Percentiles rank a stretch among this genome's conserved stretches.
Conservation (phyloP, 345 rosid genomes). For the Eucalyptus paniculata region DNA sequence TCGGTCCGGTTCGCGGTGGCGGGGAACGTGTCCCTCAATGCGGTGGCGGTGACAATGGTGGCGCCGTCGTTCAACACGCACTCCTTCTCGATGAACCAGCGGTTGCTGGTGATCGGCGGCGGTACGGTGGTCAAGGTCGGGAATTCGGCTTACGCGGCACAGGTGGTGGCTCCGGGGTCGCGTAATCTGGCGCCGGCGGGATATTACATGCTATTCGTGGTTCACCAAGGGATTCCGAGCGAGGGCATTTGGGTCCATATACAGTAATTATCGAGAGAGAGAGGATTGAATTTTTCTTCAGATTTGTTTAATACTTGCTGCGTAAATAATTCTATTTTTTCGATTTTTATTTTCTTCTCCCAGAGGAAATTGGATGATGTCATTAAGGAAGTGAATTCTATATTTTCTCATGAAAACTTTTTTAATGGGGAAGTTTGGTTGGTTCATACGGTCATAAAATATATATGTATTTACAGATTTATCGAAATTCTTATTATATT, state of each 20-base stretch:
- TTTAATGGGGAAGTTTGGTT: not conserved
- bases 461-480: not conserved
- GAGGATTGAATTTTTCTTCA: not conserved
- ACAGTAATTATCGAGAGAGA: not conserved
- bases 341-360: not conserved
- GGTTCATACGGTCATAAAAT: not conserved
- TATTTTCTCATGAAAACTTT: not conserved
- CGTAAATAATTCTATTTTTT: not conserved
- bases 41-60: constrained; percentile 1
- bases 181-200: constrained; percentile 32
- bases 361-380: not conserved
- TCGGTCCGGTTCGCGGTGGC: not conserved
- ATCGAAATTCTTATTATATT: not conserved
- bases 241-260: constrained; percentile 22
- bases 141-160: not conserved
- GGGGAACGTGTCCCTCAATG: not conserved
- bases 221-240: constrained; percentile 28
- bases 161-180: constrained; percentile 3
- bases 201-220: constrained; percentile 27
- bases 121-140: not conserved
- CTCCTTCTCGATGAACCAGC: constrained; percentile 32
- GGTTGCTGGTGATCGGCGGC: constrained; percentile 18
- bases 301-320: not conserved
- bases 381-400: not conserved
- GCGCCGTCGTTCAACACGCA: constrained; percentile 37